phyloP scores from a whole-genome alignment of 371 early-diverging fungal species.

The Circinella minor region DNA sequence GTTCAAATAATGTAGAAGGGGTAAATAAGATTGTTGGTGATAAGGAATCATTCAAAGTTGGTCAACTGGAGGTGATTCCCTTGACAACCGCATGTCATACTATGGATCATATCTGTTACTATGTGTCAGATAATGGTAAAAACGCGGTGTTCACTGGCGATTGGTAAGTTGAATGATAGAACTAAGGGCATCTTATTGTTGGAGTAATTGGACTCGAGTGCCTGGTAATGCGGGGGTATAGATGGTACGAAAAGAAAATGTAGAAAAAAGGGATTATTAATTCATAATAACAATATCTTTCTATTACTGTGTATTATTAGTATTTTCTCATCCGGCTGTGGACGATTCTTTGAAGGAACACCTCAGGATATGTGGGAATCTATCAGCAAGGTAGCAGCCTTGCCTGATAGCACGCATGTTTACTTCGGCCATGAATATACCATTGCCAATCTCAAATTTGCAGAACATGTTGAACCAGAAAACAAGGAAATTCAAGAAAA shows the following conservation, averaged over 20 bases:
- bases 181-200: too few species aligned
- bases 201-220: too few species aligned
- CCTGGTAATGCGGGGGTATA: too few species aligned
- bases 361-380: conserved; percentile 84
- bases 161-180: conserved; percentile 10
- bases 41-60: conserved; percentile 53
- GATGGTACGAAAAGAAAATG: too few species aligned
- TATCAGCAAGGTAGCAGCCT: conserved; percentile 62
- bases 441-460: conserved; percentile 61
- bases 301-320: conserved; percentile 12
- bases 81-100: conserved; percentile 85
- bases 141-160: conserved; percentile 38
- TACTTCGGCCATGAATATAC: conserved; percentile 95
- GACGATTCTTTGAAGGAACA: conserved; percentile 93
- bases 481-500: conserved; percentile 54
- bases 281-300: not conserved
- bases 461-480: conserved; percentile 42
- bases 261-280: too few species aligned
- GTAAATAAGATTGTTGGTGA: conserved; percentile 18
- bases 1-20: conserved; percentile 31
- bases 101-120: conserved; percentile 81
- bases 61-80: conserved; percentile 58
- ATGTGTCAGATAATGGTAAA: conserved; percentile 53
- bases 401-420: conserved; percentile 85
- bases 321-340: conserved; percentile 73